Conservation (phyloP, 805 yeast species). For the Diddensiella caesifluorescens region DNA sequence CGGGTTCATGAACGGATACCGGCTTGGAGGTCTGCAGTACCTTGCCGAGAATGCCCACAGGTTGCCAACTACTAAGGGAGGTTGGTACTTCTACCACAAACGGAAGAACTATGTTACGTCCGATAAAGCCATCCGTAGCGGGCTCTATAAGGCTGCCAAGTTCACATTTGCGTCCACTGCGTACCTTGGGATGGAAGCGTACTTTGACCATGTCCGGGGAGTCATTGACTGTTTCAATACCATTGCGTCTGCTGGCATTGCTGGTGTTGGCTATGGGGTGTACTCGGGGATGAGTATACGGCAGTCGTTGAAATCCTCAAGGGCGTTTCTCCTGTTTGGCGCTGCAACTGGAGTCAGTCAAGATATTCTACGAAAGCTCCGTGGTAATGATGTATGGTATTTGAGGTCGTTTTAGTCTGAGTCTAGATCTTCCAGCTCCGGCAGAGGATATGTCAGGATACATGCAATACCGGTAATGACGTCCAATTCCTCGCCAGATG, state of each 20-base stretch:
- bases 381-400: constrained; percentile 70
- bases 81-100: constrained; percentile 86
- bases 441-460: constrained; percentile 74
- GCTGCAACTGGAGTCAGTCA: constrained; percentile 57
- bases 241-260: constrained; percentile 46
- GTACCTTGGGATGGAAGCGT: constrained; percentile 58
- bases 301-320: constrained; percentile 31
- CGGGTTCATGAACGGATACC: constrained; percentile 60
- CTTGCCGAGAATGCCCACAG: constrained; percentile 80
- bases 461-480: constrained; percentile 90
- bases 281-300: constrained; percentile 30
- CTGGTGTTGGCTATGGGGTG: constrained; percentile 50
- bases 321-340: constrained; percentile 57
- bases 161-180: constrained; percentile 42
- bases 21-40: constrained; percentile 50
- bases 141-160: constrained; percentile 40
- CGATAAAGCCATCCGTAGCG: constrained; percentile 47
- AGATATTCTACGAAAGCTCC: constrained; percentile 50
- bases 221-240: constrained; percentile 59
- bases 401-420: constrained; percentile 37
- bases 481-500: constrained; percentile 82
- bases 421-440: constrained; percentile 59
- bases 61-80: constrained; percentile 68
- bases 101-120: constrained; percentile 72
- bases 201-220: constrained; percentile 49